These are phyloP conservation scores for Papiliotrema laurentii DNA, from an alignment of 1,284 basidiomycete species.

Conservation along the genomic window DNA sequence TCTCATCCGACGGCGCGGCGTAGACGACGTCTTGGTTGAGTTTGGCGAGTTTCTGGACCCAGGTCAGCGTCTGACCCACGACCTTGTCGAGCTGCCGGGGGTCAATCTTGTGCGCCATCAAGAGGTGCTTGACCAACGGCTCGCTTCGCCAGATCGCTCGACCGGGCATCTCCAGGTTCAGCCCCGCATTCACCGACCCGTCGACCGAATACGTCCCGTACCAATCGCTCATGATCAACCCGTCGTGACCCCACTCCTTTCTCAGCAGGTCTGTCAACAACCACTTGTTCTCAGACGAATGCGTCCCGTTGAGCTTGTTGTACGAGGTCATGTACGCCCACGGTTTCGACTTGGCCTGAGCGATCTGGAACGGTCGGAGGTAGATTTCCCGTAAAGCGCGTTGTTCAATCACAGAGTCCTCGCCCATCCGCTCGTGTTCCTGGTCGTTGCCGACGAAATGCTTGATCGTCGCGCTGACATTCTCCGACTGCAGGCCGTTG, in stretches of 20 bases:
- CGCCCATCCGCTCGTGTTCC: conserved; percentile 39
- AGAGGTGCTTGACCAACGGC: conserved; percentile 54
- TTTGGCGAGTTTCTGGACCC: conserved; percentile 15
- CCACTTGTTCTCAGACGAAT: conserved; percentile 66
- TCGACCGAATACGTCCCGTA: conserved; percentile 65
- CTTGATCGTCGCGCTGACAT: conserved; percentile 57
- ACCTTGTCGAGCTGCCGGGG: conserved; percentile 8
- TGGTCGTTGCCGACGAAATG: conserved; percentile 47
- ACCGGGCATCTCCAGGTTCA: conserved; percentile 53
- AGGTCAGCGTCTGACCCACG: conserved; percentile 33
- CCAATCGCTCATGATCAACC: conserved; percentile 56
- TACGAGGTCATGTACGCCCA: conserved; percentile 49
- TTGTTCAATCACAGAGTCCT: conserved; percentile 25
- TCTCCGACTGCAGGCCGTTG: conserved; percentile 64
- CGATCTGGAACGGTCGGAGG: conserved; percentile 75
- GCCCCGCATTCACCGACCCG: conserved; percentile 62
- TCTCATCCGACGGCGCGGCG: conserved; percentile 11
- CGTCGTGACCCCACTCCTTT: conserved; percentile 67
- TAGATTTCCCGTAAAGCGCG: conserved; percentile 78
- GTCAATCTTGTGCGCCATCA: conserved; percentile 56
- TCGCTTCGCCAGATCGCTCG: conserved; percentile 19
- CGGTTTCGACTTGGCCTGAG: conserved; percentile 58
- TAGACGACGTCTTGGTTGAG: conserved; percentile 18
- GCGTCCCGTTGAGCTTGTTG: conserved; percentile 61
- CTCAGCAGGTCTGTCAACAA: conserved; percentile 38